Percentiles rank a stretch among this genome's conserved stretches.
phyloP scores from a whole-genome alignment of 2,329 filamentous ascomycete genomes.

The Aureobasidium sp. region DNA sequence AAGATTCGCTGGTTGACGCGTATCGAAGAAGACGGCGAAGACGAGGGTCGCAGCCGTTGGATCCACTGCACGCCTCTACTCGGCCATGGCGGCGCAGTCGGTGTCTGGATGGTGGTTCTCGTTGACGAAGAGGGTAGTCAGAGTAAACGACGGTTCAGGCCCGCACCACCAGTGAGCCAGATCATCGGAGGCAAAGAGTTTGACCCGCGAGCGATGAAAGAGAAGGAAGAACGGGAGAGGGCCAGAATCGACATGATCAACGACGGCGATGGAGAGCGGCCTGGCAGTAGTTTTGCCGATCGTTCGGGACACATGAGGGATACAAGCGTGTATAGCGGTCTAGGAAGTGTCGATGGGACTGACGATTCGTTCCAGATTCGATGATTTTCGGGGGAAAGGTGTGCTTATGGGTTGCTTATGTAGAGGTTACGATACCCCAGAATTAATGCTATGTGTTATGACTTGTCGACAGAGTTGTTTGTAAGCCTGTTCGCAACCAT shows the following conservation, averaged over 20 bases:
- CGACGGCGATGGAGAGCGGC: background rate
- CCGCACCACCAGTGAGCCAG: conserved; percentile 30
- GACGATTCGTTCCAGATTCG: background rate
- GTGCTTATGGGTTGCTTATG: background rate
- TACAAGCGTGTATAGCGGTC: background rate
- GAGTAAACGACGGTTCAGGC: conserved; percentile 26
- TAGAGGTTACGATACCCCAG: background rate
- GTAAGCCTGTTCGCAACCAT: background rate
- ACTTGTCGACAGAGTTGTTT: background rate
- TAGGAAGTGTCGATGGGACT: background rate
- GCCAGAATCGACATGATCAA: background rate
- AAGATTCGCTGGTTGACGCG: conserved; percentile 38
- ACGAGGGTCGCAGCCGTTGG: conserved; percentile 60
- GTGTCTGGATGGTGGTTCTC: conserved; percentile 72
- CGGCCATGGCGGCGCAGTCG: conserved; percentile 59
- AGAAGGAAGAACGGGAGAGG: conserved; percentile 4
- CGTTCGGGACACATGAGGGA: background rate
- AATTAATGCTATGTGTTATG: conserved; percentile 1
- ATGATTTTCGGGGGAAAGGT: background rate
- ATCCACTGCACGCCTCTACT: conserved; percentile 70
- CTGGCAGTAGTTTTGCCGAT: background rate
- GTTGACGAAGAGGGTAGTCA: conserved; percentile 50
- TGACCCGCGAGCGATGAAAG: conserved; percentile 17
- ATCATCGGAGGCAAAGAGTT: conserved; percentile 31
- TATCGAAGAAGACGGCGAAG: conserved; percentile 32